Base-by-base conservation (phyloP, 495 filamentous ascomycete genomes). In the Trichodelitschia bisporula region DNA sequence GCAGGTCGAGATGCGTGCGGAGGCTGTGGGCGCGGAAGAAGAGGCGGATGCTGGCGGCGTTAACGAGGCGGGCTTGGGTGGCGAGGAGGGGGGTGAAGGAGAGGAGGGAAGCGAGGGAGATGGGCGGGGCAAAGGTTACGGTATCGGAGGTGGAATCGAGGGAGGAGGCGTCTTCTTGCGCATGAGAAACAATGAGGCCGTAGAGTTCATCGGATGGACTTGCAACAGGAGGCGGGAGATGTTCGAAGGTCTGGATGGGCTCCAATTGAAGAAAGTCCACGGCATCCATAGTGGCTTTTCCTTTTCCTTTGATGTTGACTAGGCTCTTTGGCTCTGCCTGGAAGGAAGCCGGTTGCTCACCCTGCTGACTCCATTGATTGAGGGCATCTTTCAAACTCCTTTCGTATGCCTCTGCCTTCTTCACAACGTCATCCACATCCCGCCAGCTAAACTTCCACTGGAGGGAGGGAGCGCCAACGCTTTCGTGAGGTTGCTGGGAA, bases 381-480 rank as follows among this genome's bases (percentile, higher is more conserved):
- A n/a, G n/a, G n/a, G n/a, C n/a, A n/a, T n/a, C n/a, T n/a, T n/a
- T n/a, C n/a, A n/a, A n/a, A n/a, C n/a, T n/a, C n/a, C n/a, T n/a
- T 45, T 77, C 71, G 41, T 82, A 83, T 15, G 57, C 44, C 25
- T 60, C 51, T 1, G 72, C 73, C 31, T 63, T 67, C 5, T 39
- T 43, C 34, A 73, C 64, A 21, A 77, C 54, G 25, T 44, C 8
- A 30, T 73, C 64, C 12, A 91, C 68, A 32, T 72, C 64, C 28
- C 60, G 48, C 80, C 83, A 90, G 2, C 66, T 64, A 32, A 74
- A 83, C 19, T 64, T 62, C 73, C 72, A 86, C 17, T 69, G 54
- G 9, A 90, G 49, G 13, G 40, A 48, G 2, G 74, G 70, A 20
- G 63, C 57, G 15, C 55, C 48, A 13, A 54, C 44, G n/a, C 43